Conservation (phyloP, 2,329 filamentous ascomycete genomes). For the Paraconiothyrium brasiliense region DNA sequence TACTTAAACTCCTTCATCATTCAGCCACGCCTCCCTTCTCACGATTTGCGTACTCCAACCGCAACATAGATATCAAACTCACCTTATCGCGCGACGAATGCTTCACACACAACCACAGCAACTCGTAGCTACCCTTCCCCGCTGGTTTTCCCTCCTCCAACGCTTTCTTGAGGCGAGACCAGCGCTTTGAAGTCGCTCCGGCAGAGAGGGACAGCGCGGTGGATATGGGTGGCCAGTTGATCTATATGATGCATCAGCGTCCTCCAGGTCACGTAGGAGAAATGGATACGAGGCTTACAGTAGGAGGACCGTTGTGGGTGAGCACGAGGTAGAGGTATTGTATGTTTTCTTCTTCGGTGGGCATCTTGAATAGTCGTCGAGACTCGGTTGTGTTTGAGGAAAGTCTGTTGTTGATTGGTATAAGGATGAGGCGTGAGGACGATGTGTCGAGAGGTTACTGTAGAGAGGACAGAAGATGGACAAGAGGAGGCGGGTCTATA, state of each 20-base stretch:
- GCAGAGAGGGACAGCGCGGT: conserved; percentile 36
- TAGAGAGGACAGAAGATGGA: neutral
- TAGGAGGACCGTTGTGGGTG: conserved; percentile 34
- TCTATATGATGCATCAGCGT: conserved; percentile 24
- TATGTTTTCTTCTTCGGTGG: conserved; percentile 39
- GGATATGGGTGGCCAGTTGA: conserved; percentile 42
- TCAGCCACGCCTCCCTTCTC: neutral
- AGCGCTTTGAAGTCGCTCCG: conserved; percentile 41
- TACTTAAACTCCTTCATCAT: neutral
- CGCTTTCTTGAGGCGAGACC: conserved; percentile 43
- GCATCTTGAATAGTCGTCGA: conserved; percentile 30
- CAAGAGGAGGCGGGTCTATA: conserved; percentile 5
- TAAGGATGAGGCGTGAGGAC: neutral
- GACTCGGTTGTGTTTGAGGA: too few species aligned
- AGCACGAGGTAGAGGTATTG: conserved; percentile 43
- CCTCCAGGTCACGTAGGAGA: neutral
- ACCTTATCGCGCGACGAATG: conserved; percentile 36
- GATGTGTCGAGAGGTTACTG: neutral
- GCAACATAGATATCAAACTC: conserved; percentile 1
- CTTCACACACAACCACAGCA: conserved; percentile 45
- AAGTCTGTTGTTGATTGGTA: neutral
- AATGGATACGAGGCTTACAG: conserved; percentile 23
- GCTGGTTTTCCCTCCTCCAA: conserved; percentile 34
- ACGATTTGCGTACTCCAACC: neutral
- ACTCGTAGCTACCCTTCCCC: conserved; percentile 24